Percentiles rank a stretch among this genome's conserved stretches.
These are phyloP conservation scores for Cladobotryum mycophilum DNA, from an alignment of 2,329 filamentous ascomycete species.

Conservation along the genomic window DNA sequence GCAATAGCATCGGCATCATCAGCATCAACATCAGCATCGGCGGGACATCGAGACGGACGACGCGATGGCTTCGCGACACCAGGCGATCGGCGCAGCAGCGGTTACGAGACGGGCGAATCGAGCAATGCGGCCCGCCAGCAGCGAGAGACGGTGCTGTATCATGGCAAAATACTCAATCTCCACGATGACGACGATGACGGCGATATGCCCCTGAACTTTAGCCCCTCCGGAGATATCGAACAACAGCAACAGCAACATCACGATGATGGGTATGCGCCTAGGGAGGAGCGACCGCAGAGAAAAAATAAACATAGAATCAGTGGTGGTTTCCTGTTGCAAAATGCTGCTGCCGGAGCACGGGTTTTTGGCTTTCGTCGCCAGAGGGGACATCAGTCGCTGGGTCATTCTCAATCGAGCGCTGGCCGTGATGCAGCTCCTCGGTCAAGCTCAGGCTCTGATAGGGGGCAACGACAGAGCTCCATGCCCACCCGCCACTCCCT, in stretches of 20 bases:
- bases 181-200: slow-evolving; percentile 6
- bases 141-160: slow-evolving; percentile 13
- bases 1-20: not conserved
- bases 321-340: slow-evolving; percentile 47
- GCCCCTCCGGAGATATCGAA: not conserved
- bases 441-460: slow-evolving; percentile 2
- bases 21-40: not conserved
- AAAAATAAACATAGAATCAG: slow-evolving; percentile 39
- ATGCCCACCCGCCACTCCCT: slow-evolving; percentile 2
- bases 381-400: not conserved
- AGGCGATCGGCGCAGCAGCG: slow-evolving; percentile 15
- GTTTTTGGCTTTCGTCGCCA: slow-evolving; percentile 25
- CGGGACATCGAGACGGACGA: slow-evolving; percentile 6
- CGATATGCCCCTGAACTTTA: not conserved
- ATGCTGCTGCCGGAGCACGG: slow-evolving; percentile 31
- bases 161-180: slow-evolving; percentile 14
- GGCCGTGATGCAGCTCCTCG: slow-evolving; percentile 6
- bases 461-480: slow-evolving; percentile 1
- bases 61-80: slow-evolving; percentile 12
- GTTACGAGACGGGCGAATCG: slow-evolving; percentile 40
- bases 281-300: slow-evolving; percentile 22
- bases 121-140: slow-evolving; percentile 30
- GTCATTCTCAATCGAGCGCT: not conserved
- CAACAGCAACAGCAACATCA: slow-evolving; percentile 9
- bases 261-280: slow-evolving; percentile 14